Base-by-base conservation (phyloP, 805 yeast genomes). In the Vanderwaltozyma verrucispora region DNA sequence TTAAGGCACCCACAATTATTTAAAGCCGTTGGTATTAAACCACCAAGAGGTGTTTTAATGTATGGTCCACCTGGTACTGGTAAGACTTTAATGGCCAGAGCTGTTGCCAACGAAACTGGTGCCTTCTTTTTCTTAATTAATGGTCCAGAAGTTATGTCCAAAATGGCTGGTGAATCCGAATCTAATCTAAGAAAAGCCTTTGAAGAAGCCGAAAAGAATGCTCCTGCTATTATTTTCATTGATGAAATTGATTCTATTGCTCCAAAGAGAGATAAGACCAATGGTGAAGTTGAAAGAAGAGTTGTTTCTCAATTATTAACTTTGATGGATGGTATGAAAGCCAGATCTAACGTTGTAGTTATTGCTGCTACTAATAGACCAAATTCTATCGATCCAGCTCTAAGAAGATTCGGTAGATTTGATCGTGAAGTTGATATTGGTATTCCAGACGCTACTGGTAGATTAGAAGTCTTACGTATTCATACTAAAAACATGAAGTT, bases 31-130 rank as follows among this genome's bases (percentile, higher is more conserved):
- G 98, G 98, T 75, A 92, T 92, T 61, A 92, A 92, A 64, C 98
- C 98, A 30, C 98, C 98, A 48, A 84, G 86, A 64, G 98, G 98
- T 70, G 87, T 92, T 44, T 74, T 92, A 57, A 84, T 85, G 95
- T 92, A 83, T 62, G 98, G 98, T 57, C 98, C 98, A 35, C 98
- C 98, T 25, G 98, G 98, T 76, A 92, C 98, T 13, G 98, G 98
- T 83, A 92, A 92, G 67, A 92, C 98, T 24, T 72, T 92, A 50
- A 87, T 92, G 95, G 98, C 98, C 2, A 80, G 98, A 62, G 98
- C 98, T n/a, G 98, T 92, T 37, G 98, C 98, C 33, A 92, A 92
- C 55, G 98, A 92, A 66, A 92, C 98, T 18, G 98, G 98, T 58
- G 98, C 98, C 1, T 92, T 92, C 63, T 92, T 92, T 75, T 92